Conservation (phyloP, 345 rosid genomes). For the Pistacia integerrima region DNA sequence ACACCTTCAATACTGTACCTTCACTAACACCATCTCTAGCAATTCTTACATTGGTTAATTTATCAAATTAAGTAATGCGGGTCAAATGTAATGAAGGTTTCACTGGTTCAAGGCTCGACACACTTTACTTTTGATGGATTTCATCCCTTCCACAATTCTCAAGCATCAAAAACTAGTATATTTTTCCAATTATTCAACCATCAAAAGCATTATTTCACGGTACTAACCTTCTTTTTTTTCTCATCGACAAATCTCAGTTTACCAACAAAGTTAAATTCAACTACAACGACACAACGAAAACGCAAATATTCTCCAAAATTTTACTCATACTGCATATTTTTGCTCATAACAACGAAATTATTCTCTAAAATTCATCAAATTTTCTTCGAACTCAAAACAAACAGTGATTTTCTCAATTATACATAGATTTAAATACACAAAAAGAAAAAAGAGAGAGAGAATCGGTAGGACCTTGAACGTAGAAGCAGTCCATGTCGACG, state of each 20-base stretch:
- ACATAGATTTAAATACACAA: background rate
- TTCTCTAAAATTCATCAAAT: background rate
- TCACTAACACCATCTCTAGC: too few species aligned
- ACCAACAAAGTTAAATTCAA: background rate
- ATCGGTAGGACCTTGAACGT: constrained; percentile 74
- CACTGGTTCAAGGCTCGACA: background rate
- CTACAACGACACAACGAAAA: background rate
- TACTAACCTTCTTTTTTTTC: background rate
- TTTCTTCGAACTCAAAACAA: background rate
- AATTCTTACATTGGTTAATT: too few species aligned
- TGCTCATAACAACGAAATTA: background rate
- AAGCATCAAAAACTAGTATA: background rate
- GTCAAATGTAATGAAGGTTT: background rate
- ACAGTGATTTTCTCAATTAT: background rate
- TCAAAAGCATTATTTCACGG: background rate
- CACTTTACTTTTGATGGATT: background rate
- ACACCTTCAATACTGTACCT: too few species aligned
- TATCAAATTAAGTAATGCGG: too few species aligned
- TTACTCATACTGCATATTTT: background rate
- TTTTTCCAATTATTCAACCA: background rate
- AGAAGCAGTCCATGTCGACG: constrained; percentile 98
- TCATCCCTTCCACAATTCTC: background rate
- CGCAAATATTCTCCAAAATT: background rate
- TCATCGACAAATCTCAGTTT: background rate
- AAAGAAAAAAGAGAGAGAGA: background rate